These are phyloP conservation scores for Glycine latifolia DNA, from an alignment of 306 rosid genomes.

Conservation along the genomic window DNA sequence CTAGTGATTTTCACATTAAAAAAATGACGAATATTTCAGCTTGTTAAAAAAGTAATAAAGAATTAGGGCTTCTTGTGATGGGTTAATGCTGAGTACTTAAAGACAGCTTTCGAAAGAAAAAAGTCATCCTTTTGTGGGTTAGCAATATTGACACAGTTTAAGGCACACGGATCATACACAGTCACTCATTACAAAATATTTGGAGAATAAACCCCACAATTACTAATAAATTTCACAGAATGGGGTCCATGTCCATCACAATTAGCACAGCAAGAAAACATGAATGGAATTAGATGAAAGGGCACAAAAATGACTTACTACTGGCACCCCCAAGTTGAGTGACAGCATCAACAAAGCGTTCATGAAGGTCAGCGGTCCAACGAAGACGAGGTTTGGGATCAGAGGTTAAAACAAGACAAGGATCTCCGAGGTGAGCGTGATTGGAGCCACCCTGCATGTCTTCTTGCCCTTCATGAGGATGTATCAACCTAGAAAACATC, in stretches of 20 bases:
- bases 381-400: slow-evolving; percentile 99
- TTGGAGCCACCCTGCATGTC: slow-evolving; percentile 56
- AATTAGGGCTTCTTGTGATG: neutral
- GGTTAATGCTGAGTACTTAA: neutral
- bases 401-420: slow-evolving; percentile 89
- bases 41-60: neutral
- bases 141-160: neutral
- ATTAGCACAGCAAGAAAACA: too few relatives aligned
- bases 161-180: neutral
- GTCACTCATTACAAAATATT: neutral
- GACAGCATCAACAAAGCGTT: slow-evolving; percentile 93
- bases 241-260: too few relatives aligned
- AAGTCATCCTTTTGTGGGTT: too few relatives aligned
- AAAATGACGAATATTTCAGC: neutral
- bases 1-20: neutral
- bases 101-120: neutral
- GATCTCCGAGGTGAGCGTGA: slow-evolving; percentile 62
- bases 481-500: slow-evolving; percentile 55
- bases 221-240: too few relatives aligned
- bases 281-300: neutral
- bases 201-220: too few relatives aligned
- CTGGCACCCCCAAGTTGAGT: slow-evolving; percentile 95
- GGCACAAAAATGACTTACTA: slow-evolving; percentile 52
- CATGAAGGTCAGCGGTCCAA: slow-evolving; percentile 97
- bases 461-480: slow-evolving; percentile 53